Evolutionary conservation across 805 yeast genomes (phyloP).

Genomic region (Candida koratica): DNA sequence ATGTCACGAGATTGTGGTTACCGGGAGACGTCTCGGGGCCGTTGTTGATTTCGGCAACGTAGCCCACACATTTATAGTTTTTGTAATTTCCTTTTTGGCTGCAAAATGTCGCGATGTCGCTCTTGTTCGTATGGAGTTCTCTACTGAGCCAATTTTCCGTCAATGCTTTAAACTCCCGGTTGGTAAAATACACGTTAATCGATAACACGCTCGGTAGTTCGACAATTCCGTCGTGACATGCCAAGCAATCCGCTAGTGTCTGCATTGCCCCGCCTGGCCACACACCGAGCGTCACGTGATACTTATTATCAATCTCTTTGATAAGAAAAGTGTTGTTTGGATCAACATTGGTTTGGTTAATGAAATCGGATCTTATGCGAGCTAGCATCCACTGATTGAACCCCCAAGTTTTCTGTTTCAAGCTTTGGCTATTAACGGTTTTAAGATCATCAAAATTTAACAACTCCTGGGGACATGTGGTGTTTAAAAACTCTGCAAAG

Average conservation of each 20-base stretch:
- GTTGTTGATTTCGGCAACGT: slow-evolving; percentile 62
- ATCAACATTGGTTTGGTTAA: slow-evolving; percentile 10
- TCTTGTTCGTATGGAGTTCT: slow-evolving; percentile 8
- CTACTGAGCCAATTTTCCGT: slow-evolving; percentile 10
- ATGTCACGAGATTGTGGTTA: slow-evolving; percentile 58
- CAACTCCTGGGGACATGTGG: slow-evolving; percentile 52
- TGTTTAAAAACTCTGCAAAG: slow-evolving; percentile 46
- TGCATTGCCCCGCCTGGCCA: slow-evolving; percentile 5
- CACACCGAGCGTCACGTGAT: slow-evolving; percentile 6
- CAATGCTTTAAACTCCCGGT: slow-evolving; percentile 43
- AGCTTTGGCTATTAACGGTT: slow-evolving; percentile 40
- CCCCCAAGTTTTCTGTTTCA: slow-evolving; percentile 44
- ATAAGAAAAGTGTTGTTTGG: slow-evolving; percentile 8
- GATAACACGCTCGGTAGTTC: slow-evolving; percentile 57
- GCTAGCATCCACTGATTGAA: slow-evolving; percentile 60
- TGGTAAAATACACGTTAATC: slow-evolving; percentile 53
- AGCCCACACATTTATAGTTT: slow-evolving; percentile 63
- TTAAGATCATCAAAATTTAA: slow-evolving; percentile 47
- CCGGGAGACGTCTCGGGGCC: slow-evolving; percentile 37
- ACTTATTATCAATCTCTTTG: slow-evolving; percentile 26
- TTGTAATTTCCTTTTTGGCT: slow-evolving; percentile 21
- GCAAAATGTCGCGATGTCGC: slow-evolving; percentile 7
- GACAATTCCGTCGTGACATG: slow-evolving; percentile 5
- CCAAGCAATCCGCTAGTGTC: slow-evolving; percentile 9
- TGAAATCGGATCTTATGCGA: slow-evolving; percentile 49